These are phyloP conservation scores for Fomitopsis serialis DNA, from an alignment of 768 basidiomycete genomes.

Conservation along the genomic window DNA sequence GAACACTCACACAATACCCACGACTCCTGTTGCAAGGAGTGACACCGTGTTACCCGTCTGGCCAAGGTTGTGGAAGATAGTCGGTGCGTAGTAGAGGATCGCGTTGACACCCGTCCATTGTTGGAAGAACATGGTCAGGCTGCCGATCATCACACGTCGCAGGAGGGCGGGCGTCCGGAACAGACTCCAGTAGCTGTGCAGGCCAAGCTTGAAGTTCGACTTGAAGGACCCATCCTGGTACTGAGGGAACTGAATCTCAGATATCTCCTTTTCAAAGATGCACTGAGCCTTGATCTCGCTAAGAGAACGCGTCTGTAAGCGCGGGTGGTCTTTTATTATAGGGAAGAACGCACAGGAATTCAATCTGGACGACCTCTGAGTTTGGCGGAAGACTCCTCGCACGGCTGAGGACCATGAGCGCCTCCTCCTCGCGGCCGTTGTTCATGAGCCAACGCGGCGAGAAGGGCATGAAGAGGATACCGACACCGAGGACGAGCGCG, in stretches of 20 bases:
- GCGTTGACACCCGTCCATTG: constrained; percentile 81
- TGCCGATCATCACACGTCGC: constrained; percentile 57
- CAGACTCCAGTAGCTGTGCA: constrained; percentile 58
- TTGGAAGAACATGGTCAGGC: constrained; percentile 74
- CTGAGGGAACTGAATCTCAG: constrained; percentile 49
- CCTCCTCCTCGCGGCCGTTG: constrained; percentile 71
- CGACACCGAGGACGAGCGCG: constrained; percentile 62
- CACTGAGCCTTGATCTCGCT: constrained; percentile 74
- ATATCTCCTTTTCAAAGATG: constrained; percentile 66
- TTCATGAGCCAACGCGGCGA: constrained; percentile 82
- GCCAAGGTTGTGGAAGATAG: constrained; percentile 59
- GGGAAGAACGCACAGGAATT: constrained; percentile 51
- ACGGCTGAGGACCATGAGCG: constrained; percentile 53
- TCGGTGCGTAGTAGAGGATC: constrained; percentile 72
- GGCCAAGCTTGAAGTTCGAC: constrained; percentile 58
- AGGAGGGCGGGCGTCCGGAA: constrained; percentile 50
- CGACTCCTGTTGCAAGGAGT: constrained; percentile 62
- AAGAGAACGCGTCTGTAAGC: neutral
- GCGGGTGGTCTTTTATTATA: neutral
- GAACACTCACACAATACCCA: constrained; percentile 63
- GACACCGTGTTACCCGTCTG: constrained; percentile 56
- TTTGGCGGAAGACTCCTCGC: constrained; percentile 53
- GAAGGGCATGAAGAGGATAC: constrained; percentile 76
- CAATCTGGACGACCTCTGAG: constrained; percentile 63
- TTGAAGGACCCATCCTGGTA: constrained; percentile 54